Conservation (phyloP, 1,284 basidiomycete species). For the Ceratobasidium theobromae region DNA sequence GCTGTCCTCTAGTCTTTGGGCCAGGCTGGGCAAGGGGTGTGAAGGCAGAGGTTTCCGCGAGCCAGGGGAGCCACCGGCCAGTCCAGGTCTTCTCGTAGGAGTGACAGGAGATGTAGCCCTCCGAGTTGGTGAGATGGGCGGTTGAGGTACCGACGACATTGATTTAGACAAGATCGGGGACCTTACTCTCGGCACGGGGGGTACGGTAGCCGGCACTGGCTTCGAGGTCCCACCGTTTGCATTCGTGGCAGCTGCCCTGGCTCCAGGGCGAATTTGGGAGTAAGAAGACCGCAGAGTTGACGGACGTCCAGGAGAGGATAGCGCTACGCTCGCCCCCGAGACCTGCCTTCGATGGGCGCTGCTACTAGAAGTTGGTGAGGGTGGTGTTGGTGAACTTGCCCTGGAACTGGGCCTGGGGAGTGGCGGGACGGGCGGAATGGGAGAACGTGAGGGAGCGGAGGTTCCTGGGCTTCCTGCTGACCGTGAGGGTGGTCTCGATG, state of each 20-base stretch:
- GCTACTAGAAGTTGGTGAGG: constrained; percentile 10
- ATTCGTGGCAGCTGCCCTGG: constrained; percentile 1
- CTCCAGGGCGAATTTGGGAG: constrained; percentile 16
- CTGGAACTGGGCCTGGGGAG: constrained; percentile 26
- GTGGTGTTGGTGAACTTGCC: constrained; percentile 29
- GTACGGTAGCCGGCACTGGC: constrained; percentile 24
- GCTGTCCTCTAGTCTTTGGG: constrained; percentile 43
- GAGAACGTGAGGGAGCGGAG: constrained; percentile 20
- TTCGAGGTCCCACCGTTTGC: too few species aligned
- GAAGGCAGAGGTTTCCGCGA: constrained; percentile 3
- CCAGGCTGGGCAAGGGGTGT: constrained; percentile 11
- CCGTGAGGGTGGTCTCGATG: constrained; percentile 30
- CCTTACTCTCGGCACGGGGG: constrained; percentile 25
- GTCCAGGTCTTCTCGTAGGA: not conserved
- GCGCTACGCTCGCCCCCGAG: constrained; percentile 4
- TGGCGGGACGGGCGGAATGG: constrained; percentile 23
- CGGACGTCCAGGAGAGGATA: constrained; percentile 20
- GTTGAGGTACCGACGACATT: constrained; percentile 26
- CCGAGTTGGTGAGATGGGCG: constrained; percentile 27
- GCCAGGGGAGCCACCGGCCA: not conserved
- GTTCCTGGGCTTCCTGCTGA: constrained; percentile 25
- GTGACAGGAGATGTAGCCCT: constrained; percentile 3
- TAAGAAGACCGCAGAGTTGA: constrained; percentile 26
- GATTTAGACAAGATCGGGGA: constrained; percentile 27
- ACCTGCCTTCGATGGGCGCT: constrained; percentile 25